phyloP scores from a whole-genome alignment of 1,139 yeast species.

The Candida glucosophila region DNA sequence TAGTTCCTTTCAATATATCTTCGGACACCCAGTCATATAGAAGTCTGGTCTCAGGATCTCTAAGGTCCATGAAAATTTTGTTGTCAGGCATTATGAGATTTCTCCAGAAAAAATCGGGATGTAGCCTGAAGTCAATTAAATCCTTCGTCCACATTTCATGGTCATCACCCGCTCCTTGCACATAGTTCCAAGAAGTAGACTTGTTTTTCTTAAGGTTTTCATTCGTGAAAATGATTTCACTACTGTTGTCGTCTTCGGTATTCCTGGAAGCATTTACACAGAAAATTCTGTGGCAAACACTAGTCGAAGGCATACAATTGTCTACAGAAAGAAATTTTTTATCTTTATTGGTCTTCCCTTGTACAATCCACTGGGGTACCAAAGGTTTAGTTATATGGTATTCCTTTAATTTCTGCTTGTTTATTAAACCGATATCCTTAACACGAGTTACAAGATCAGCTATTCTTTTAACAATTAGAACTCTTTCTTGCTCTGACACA shows the following conservation, averaged over 20 bases:
- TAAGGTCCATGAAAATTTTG: slow-evolving; percentile 5
- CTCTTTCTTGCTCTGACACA: slow-evolving; percentile 54
- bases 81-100: slow-evolving; percentile 10
- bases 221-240: slow-evolving; percentile 6
- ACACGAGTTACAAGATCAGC: slow-evolving; percentile 40
- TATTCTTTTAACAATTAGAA: slow-evolving; percentile 40
- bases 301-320: no score
- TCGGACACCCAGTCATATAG: slow-evolving; percentile 30
- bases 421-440: slow-evolving; percentile 25
- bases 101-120: slow-evolving; percentile 53
- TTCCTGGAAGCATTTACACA: slow-evolving; percentile 58
- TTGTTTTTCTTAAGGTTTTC: slow-evolving; percentile 1
- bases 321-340: slow-evolving; percentile 4
- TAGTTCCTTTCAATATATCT: slow-evolving; percentile 9
- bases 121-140: slow-evolving; percentile 30
- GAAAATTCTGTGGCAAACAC: no score
- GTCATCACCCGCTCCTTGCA: slow-evolving; percentile 92
- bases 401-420: slow-evolving; percentile 19
- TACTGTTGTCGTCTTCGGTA: no score
- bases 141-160: slow-evolving; percentile 70
- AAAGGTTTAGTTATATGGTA: slow-evolving; percentile 50
- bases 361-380: slow-evolving; percentile 66
- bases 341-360: slow-evolving; percentile 16
- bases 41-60: slow-evolving; percentile 21
- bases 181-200: slow-evolving; percentile 37